These are phyloP conservation scores for Paspalum notatum DNA, from an alignment of 176 grass and related monocot species.

Conservation along the genomic window DNA sequence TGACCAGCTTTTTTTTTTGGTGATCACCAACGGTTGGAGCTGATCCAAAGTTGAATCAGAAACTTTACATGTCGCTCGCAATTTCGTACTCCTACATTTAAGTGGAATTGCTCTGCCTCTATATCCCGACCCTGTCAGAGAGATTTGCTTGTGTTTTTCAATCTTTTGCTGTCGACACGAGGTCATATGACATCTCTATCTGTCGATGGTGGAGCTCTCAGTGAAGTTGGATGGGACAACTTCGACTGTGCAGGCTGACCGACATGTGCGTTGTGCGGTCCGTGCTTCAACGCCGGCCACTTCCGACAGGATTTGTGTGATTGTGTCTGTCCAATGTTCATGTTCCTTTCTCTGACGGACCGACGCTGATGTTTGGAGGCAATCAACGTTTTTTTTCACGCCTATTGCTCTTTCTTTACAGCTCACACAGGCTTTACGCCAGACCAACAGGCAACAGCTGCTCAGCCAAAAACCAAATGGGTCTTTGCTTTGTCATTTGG, in stretches of 20 bases:
- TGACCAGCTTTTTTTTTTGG: not conserved
- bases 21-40: not conserved
- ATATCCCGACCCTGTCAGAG: not conserved
- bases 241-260: constrained; percentile 6
- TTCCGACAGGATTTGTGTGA: not conserved
- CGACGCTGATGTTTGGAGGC: constrained; percentile 7
- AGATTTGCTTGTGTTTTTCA: not conserved
- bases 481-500: not conserved
- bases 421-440: not conserved
- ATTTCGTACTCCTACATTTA: not conserved
- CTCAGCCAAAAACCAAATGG: not conserved
- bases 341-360: not conserved
- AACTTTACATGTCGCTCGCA: no score
- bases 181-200: no score
- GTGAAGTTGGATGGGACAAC: not conserved
- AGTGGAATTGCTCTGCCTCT: not conserved
- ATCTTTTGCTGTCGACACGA: not conserved
- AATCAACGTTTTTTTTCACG: not conserved
- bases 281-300: constrained; percentile 5
- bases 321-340: not conserved
- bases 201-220: not conserved
- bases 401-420: no score
- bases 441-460: not conserved
- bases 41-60: not conserved
- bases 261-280: not conserved